phyloP scores from a whole-genome alignment of 805 yeast genomes.

The Ascoidea asiatica region DNA sequence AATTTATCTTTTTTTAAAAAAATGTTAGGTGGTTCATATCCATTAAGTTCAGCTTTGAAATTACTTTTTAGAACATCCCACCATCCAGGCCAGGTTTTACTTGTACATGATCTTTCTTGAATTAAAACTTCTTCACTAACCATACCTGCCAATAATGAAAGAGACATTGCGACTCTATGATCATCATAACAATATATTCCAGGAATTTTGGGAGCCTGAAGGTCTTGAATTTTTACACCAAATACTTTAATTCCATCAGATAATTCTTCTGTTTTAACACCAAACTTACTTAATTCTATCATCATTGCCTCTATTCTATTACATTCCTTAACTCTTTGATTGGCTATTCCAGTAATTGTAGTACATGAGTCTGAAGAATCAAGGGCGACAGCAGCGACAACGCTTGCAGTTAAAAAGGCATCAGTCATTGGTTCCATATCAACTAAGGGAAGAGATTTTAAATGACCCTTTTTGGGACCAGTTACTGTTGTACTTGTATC shows the following conservation, averaged over 20 bases:
- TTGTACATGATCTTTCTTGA: constrained; percentile 83
- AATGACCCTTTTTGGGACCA: constrained; percentile 64
- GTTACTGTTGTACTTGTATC: constrained; percentile 80
- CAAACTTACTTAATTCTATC: constrained; percentile 75
- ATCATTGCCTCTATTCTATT: constrained; percentile 95
- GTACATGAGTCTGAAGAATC: constrained; percentile 35
- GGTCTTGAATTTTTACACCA: constrained; percentile 40
- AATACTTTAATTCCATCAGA: constrained; percentile 86
- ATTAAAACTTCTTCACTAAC: constrained; percentile 50
- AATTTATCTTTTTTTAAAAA: constrained; percentile 10
- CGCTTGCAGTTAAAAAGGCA: constrained; percentile 93
- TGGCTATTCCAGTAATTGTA: constrained; percentile 87
- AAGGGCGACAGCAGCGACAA: constrained; percentile 87
- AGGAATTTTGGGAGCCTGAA: constrained; percentile 41
- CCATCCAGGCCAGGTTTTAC: constrained; percentile 99
- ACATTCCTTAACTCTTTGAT: constrained; percentile 96
- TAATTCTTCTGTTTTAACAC: constrained; percentile 71
- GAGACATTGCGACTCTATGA: constrained; percentile 97
- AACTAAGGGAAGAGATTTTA: constrained; percentile 59
- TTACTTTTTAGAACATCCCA: constrained; percentile 81
- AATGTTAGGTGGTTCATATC: constrained; percentile 35
- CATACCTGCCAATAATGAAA: constrained; percentile 76
- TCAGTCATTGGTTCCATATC: constrained; percentile 99
- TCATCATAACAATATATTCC: constrained; percentile 75
- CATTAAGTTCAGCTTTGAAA: constrained; percentile 55